Evolutionary conservation across 805 yeast species (phyloP), one percentile per base, ranked within the genome.

Genomic region (Torulaspora gathmanii): DNA sequence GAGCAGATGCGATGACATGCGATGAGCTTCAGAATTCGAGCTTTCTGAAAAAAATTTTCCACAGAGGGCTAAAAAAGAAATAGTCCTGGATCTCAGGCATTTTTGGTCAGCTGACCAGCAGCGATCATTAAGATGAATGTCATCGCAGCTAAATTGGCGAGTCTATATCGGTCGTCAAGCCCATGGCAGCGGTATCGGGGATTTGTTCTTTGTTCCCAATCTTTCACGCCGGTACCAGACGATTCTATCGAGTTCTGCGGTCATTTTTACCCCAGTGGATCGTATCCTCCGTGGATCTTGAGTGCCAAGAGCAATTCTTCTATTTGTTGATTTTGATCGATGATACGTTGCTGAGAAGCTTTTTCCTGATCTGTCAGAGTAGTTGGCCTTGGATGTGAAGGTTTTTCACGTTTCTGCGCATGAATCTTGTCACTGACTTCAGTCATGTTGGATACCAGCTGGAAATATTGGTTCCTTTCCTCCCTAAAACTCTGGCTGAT

Each of bases 201-300:
- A 6, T 6, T 5, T 22, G 25, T 5, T 22, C 25, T 22, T 10
- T 6, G 25, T 22, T 22, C 2, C 4, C 8, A 10, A 2, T 7
- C 9, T 10, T 22, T 22, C 25, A 5, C 8, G 25, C 25, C 25
- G 25, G 8, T 22, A 2, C 8, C 25, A 22, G 25, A 22, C 25
- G 25, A 22, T 22, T 5, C 25, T 22, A 22, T 22, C 25, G 10
- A 13, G 19, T 13, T 15, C 17, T 9, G 16, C 15, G 13, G 20
- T 6, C 17, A 6, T 12, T 15, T 22, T 42, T 27, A 42, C 31
- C 33, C 37, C 12, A 43, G 26, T 10, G 42, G 46, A 33, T 49
- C 52, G 28, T 51, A 49, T 9, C 58, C 58, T 17, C 51, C 50
- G 30, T 55, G 55, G 4, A 56, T 42, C 40, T 56, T 48, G 22